Evolutionary conservation across 306 rosid species (phyloP), one percentile per base, ranked within the genome.

Genomic region (Fragaria ananassa): DNA sequence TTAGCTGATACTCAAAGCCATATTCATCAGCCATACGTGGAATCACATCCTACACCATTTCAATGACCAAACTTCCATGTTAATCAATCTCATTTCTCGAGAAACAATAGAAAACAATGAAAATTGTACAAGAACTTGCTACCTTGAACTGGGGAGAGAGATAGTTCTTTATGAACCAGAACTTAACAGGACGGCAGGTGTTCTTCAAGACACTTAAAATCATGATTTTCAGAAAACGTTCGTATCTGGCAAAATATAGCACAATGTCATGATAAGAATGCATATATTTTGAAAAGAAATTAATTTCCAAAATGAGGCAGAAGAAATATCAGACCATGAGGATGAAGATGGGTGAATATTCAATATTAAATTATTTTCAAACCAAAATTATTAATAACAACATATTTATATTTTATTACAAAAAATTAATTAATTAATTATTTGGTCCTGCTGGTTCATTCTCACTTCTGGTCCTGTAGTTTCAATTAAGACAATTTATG

Each of bases 81-180:
- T 78, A 74, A 72, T 67, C 53, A 74, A 42, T 64, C 67, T 63
- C 64, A 58, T 54, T 41, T 77, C 70, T 68, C 60, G 44, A 49
- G 9, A 78, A 62, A 62, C 31, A 62, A 71, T 10, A 51, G 17
- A 74, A 29, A 81, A 79, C 71, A 10, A 0, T 31, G n/a, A 80
- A 5, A 18, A 11, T 56, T 23, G n/a, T 41, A 74, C 69, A 44
- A 49, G 67, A 74, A 66, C 49, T 70, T 41, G 51, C 77, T 84
- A 92, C 99, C 99, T 96, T 92, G 85, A 96, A 96, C 82, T 91
- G 93, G 70, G 99, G 99, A 18, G 99, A 96, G 41, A 91, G 92
- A 82, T 92, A 92, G 80, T 96, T 96, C 92, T 96, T 96, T 78
- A 96, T 96, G 85, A 96, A 96, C 99, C 99, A 96, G 88, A 96